Evolutionary conservation across 2,329 filamentous ascomycete genomes (phyloP), one percentile per base, ranked within the genome.

Genomic region (Orbilia quercus): DNA sequence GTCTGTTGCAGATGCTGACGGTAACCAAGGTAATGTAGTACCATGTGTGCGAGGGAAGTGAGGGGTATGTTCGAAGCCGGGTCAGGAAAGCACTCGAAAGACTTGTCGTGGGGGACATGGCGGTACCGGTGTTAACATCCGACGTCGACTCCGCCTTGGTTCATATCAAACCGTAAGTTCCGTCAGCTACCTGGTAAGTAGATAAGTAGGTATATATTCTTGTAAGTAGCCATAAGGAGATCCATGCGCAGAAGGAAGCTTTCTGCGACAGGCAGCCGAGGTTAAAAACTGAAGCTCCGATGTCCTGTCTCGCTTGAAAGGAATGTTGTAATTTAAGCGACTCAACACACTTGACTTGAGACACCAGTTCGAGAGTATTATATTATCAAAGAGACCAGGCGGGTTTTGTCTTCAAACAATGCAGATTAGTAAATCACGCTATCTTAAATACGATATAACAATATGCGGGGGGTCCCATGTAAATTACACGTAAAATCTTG

Each of bases 21-120:
- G 83, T 81, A 1, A 82, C 81, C 6, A 82, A 82, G 7, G 82
- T 79, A 31, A 85, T 79, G 54, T 84, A 81, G 74, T 85, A 85
- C 83, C 84, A 86, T 2, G 80, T 80, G 23, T 85, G 78, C 5
- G 75, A 78, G 7, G 84, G 84, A 2, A 85, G 78, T 34, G 81
- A 75, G 2, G 82, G 81, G 31, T 82, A 79, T 34, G 77, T 79
- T 28, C 82, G 79, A 20, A 85, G 79, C 2, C 80, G 80, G 3
- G 80, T 77, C 7, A 85, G 78, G 11, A 85, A 77, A 1, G 79
- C 74, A 2, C 82, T 81, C 5, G 83, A 54, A 9, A 72, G 28
- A 11, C 38, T 34, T 7, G 48, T n/a, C 18, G 51, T 31, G 7
- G 64, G 67, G n/a, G 66, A 57, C 65, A 63, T 62, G 53, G 7